These are phyloP conservation scores for Aspergillus transmontanensis DNA, from an alignment of 2,329 filamentous ascomycete genomes.

Conservation along the genomic window DNA sequence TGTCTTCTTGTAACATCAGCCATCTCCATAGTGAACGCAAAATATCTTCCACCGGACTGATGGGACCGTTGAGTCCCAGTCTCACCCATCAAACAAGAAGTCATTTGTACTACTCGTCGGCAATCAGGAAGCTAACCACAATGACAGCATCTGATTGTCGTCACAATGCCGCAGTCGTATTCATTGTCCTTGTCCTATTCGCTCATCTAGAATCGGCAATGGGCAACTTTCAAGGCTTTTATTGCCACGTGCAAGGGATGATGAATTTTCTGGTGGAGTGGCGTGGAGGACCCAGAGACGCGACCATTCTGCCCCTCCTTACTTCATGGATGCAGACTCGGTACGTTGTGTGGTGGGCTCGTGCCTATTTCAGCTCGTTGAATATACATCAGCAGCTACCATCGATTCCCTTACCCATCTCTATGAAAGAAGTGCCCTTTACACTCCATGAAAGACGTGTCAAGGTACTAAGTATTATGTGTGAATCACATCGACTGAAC, in stretches of 20 bases:
- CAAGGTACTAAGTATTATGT: slow-evolving; percentile 24
- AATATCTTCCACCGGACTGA: not conserved
- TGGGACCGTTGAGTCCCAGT: slow-evolving; percentile 16
- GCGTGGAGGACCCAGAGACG: not conserved
- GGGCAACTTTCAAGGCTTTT: slow-evolving; percentile 27
- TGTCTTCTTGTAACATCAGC: slow-evolving; percentile 26
- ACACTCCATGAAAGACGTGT: slow-evolving; percentile 20
- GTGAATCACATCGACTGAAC: slow-evolving; percentile 28
- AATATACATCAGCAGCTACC: slow-evolving; percentile 20
- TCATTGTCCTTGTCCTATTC: slow-evolving; percentile 22
- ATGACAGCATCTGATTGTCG: slow-evolving; percentile 12
- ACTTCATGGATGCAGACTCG: slow-evolving; percentile 27
- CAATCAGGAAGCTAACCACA: slow-evolving; percentile 18
- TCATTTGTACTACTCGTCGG: slow-evolving; percentile 28
- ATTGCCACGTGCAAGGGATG: slow-evolving; percentile 23
- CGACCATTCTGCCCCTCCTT: slow-evolving; percentile 13
- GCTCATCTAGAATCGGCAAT: slow-evolving; percentile 26
- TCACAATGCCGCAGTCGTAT: slow-evolving; percentile 5
- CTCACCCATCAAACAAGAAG: slow-evolving; percentile 26
- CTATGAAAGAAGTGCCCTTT: not conserved
- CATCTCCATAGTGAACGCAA: slow-evolving; percentile 19
- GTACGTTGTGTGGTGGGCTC: slow-evolving; percentile 30
- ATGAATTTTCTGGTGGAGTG: not conserved
- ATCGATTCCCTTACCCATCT: slow-evolving; percentile 12
- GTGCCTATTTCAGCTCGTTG: slow-evolving; percentile 26